A percentile compares a stretch with the other conserved stretches of the same genome.
These are phyloP conservation scores for Fusarium sp. DNA, from an alignment of 2,329 filamentous ascomycete genomes.

Conservation along the genomic window DNA sequence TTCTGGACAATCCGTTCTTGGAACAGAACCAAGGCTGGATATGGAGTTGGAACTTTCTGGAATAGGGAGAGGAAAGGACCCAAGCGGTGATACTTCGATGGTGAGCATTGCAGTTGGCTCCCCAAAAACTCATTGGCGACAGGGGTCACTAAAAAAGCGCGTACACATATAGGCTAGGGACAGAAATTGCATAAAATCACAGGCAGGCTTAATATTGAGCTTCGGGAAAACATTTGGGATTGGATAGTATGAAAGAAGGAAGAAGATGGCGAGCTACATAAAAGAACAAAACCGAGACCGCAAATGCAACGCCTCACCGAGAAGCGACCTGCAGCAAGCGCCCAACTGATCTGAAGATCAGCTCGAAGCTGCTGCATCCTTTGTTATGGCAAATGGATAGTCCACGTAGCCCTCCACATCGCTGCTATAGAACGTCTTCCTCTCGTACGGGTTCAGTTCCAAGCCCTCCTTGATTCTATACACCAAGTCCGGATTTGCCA, in stretches of 20 bases:
- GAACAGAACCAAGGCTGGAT: background rate
- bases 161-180: fast-evolving
- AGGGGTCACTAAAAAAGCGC: fast-evolving
- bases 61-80: fast-evolving
- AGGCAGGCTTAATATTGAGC: fast-evolving
- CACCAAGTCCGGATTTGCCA: constrained; percentile 44
- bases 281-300: fast-evolving
- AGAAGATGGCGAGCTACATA: fast-evolving
- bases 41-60: background rate
- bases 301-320: fast-evolving
- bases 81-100: fast-evolving
- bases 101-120: fast-evolving
- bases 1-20: fast-evolving
- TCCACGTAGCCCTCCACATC: constrained; percentile 41
- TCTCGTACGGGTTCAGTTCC: constrained; percentile 39
- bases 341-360: fast-evolving
- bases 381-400: constrained; percentile 31
- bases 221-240: fast-evolving
- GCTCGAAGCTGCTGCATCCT: fast-evolving
- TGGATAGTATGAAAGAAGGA: fast-evolving
- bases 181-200: fast-evolving
- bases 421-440: constrained; percentile 42
- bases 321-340: fast-evolving
- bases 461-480: constrained; percentile 42
- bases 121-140: fast-evolving